Base-by-base conservation (phyloP, 495 filamentous ascomycete genomes). In the Aspergillus cristatus region DNA sequence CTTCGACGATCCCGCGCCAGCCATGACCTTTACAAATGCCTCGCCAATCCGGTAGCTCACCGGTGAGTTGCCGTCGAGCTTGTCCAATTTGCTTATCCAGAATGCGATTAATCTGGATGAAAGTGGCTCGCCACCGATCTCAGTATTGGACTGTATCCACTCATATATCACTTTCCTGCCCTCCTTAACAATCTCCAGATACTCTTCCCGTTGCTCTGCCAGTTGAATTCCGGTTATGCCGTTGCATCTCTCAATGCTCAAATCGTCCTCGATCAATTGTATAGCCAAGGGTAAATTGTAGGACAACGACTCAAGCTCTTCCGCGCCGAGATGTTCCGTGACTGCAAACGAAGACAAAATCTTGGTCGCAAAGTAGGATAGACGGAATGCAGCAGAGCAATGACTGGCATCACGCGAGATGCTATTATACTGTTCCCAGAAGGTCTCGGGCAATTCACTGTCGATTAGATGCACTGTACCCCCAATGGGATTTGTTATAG, bases 401-500 rank as follows among this genome's bases (percentile, higher is more conserved):
- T 83, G 84, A 35, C 68, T 67, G 2, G 63, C 60, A 59, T 96
- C 88, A 28, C 79, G 62, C 16, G 66, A 47, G 14, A 72, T 43
- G 18, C 32, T 51, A 34, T 61, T 46, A 42, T 54, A 37, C 40
- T 48, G 18, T 38, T 55, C 28, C 35, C 38, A 34, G 28, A 51
- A 53, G 5, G 51, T 44, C 3, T 53, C 50, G 7, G 65, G 34
- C 34, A 53, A 18, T 14, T 65, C 18, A 28, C 42, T 34, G 28
- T 73, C 54, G 0, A 82, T 67, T 4, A 96, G 57, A 45, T 83
- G 77, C 18, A 89, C 75, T 8, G 72, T 71, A 11, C 85, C 85
- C 5, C 74, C 75, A 14, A 95, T 57, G 7, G 74, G 70, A 51
- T 78, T 85, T 4, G 81, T 83, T 6, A 93, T 71, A 7, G 84